Evolutionary conservation across 331 rosid genomes (phyloP).

Genomic region (Malus hybrid): DNA sequence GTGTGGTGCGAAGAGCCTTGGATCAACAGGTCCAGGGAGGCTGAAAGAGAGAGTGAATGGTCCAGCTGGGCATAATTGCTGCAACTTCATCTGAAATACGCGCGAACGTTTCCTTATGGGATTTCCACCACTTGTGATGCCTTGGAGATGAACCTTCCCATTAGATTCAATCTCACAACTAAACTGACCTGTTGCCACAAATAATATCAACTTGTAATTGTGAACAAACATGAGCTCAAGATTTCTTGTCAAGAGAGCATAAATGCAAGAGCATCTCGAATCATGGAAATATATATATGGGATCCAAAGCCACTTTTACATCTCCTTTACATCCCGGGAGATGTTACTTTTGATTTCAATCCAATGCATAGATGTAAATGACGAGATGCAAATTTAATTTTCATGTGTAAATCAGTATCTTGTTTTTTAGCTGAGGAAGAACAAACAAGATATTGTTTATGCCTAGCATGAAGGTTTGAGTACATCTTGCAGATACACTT

Average conservation of each 20-base stretch:
- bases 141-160: slow-evolving; percentile 22
- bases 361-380: no score
- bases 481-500: background rate
- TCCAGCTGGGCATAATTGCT: slow-evolving; percentile 28
- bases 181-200: slow-evolving; percentile 23
- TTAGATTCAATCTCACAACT: slow-evolving; percentile 23
- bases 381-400: no score
- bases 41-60: slow-evolving; percentile 28
- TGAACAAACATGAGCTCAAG: background rate
- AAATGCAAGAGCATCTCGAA: background rate
- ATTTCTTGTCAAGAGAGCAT: background rate
- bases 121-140: slow-evolving; percentile 20
- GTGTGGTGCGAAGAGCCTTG: slow-evolving; percentile 30
- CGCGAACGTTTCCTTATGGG: slow-evolving; percentile 25
- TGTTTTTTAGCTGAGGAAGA: background rate
- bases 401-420: no score
- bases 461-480: background rate
- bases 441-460: background rate
- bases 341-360: no score
- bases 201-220: background rate
- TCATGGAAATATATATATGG: no score
- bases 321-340: no score
- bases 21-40: slow-evolving; percentile 34
- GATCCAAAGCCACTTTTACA: no score
- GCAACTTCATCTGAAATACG: slow-evolving; percentile 17